phyloP scores from a whole-genome alignment of 2,329 filamentous ascomycete genomes.

The Hymenoscyphus salicellus region DNA sequence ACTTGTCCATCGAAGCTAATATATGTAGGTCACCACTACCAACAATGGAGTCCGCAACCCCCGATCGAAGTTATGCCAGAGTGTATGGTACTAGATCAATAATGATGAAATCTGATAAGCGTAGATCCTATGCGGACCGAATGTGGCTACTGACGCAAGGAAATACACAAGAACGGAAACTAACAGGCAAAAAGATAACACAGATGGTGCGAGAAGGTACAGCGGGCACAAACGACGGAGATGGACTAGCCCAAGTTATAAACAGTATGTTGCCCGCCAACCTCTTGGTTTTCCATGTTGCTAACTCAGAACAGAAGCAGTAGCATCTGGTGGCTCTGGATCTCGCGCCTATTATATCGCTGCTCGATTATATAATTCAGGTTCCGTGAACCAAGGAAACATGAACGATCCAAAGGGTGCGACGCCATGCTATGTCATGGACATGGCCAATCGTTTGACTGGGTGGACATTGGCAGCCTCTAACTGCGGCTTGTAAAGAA shows the following conservation, averaged over 20 bases:
- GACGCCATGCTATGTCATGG: conserved; percentile 28
- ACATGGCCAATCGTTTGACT: conserved; percentile 29
- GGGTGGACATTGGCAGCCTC: conserved; percentile 21
- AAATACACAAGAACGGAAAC: no score
- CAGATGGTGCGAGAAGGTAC: conserved; percentile 41
- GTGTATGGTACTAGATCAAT: conserved; percentile 16
- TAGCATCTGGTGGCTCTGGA: conserved; percentile 23
- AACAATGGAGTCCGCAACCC: conserved; percentile 20
- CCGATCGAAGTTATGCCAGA: conserved; percentile 31
- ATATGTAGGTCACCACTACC: conserved; percentile 17
- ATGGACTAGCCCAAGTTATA: conserved; percentile 38
- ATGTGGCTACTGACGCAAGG: no score
- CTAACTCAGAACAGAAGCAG: neutral
- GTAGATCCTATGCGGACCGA: conserved; percentile 18
- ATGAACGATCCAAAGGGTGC: conserved; percentile 34
- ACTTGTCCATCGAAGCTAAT: no score
- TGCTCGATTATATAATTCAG: conserved; percentile 43
- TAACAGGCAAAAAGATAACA: conserved; percentile 7
- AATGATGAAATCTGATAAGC: conserved; percentile 8
- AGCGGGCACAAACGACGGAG: conserved; percentile 36
- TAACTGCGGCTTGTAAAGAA: conserved; percentile 12
- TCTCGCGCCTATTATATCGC: conserved; percentile 37
- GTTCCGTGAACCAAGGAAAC: conserved; percentile 33
- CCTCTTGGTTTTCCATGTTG: neutral
- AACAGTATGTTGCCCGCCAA: conserved; percentile 8